Conservation (phyloP, 2,329 filamentous ascomycete species). For the Colletotrichum coccodes region DNA sequence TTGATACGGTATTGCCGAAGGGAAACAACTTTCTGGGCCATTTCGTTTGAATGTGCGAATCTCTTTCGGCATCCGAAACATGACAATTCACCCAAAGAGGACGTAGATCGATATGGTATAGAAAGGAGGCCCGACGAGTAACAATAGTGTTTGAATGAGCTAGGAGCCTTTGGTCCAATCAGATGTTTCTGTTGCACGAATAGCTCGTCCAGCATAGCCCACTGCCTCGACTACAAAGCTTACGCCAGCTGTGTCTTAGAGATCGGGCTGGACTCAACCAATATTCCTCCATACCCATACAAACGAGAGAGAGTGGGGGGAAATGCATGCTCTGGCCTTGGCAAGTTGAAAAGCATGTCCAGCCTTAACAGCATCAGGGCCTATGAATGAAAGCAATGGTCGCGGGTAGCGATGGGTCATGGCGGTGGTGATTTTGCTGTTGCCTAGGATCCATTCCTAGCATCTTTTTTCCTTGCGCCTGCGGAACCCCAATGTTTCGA, state of each 20-base stretch:
- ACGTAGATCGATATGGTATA: slow-evolving; percentile 63
- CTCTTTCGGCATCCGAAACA: slow-evolving; percentile 46
- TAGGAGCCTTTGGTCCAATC: slow-evolving; percentile 48
- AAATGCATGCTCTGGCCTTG: slow-evolving; percentile 60
- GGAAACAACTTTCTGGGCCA: slow-evolving; percentile 67
- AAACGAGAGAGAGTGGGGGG: slow-evolving; percentile 61
- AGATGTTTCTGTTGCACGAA: slow-evolving; percentile 53
- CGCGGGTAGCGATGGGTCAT: slow-evolving; percentile 54
- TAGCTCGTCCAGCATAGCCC: slow-evolving; percentile 61
- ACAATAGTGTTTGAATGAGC: slow-evolving; percentile 53
- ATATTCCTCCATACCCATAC: slow-evolving; percentile 56
- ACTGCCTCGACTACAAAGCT: slow-evolving; percentile 53
- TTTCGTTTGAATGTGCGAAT: slow-evolving; percentile 43
- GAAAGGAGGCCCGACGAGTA: slow-evolving; percentile 57
- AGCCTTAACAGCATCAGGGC: slow-evolving; percentile 51
- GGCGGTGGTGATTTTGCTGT: slow-evolving; percentile 18
- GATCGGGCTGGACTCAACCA: slow-evolving; percentile 38
- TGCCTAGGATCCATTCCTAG: no score
- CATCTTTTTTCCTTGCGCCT: background rate
- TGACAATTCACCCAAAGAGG: slow-evolving; percentile 55
- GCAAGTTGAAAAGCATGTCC: slow-evolving; percentile 52
- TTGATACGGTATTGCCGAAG: slow-evolving; percentile 60
- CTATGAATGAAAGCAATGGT: slow-evolving; percentile 53
- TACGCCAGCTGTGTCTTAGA: background rate
- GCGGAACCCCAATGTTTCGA: background rate